Evolutionary conservation across 2,329 filamentous ascomycete genomes (phyloP), one percentile per base, ranked within the genome.

Genomic region (Rugonectria rugulosa): DNA sequence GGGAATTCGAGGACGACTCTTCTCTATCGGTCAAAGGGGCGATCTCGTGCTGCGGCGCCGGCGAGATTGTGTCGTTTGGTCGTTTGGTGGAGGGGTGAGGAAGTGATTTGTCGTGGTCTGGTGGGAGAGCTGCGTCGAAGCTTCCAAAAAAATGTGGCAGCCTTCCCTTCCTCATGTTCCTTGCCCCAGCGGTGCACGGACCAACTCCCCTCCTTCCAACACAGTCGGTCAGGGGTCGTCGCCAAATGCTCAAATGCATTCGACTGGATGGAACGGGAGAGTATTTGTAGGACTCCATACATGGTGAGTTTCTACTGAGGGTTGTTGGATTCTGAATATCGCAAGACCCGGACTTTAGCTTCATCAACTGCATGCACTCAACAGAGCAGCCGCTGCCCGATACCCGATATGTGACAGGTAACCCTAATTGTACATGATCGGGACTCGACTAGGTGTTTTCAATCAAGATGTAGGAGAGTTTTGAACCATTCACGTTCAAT

Each of bases 131-230:
- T 70, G 74, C 76, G 68, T 67, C 63, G 71, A 64, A 78, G 76
- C 77, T 78, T 75, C 76, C 65, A 76, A 78, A 80, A 80, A 79
- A 79, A 75, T 79, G 74, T 75, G 76, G 76, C 72, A 77, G 77
- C 76, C 77, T 78, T 72, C 71, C n/a, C 60, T 61, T 59, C 58
- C 42, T 61, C 64, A 63, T 65, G 59, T 48, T 61, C 51, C 64
- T 68, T 64, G 59, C 61, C 65, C 62, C 64, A 62, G 57, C 55
- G 43, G 61, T 36, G 69, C 68, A 71, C 69, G 67, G 68, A 43
- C 67, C 69, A 69, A 12, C 24, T 55, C 40, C 40, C 46, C 45
- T 49, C 52, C 45, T 55, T 44, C 31, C 32, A 26, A 45, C 26
- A 46, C 23, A 32, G 36, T 48, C 44, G 44, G 51, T 55, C 44